These are phyloP conservation scores for Crucibulum laeve DNA, from an alignment of 768 basidiomycete species.

Conservation along the genomic window DNA sequence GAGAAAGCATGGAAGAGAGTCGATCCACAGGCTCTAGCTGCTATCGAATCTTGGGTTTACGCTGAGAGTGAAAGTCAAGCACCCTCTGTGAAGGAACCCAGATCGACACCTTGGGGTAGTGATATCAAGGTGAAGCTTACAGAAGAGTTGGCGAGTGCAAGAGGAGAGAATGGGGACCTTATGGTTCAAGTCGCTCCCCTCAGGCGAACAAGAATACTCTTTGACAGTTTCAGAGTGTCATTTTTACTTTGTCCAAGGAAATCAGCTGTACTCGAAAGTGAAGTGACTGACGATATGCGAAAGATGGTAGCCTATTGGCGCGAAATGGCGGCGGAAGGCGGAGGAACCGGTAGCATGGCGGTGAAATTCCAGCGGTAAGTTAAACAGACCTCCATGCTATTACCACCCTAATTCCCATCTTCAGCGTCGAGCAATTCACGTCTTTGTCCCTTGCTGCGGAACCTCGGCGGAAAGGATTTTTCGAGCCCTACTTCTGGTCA, in stretches of 20 bases:
- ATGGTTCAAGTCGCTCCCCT: constrained; percentile 39
- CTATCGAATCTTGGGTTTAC: constrained; percentile 68
- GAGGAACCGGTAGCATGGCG: constrained; percentile 36
- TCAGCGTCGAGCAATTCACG: constrained; percentile 76
- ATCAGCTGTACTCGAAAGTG: constrained; percentile 27
- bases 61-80: constrained; percentile 26
- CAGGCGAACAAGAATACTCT: constrained; percentile 36
- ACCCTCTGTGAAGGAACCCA: constrained; percentile 35
- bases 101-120: constrained; percentile 68
- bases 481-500: constrained; percentile 76
- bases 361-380: constrained; percentile 63
- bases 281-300: constrained; percentile 40
- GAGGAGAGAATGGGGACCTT: constrained; percentile 37
- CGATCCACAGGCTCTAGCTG: constrained; percentile 49
- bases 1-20: constrained; percentile 81
- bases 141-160: constrained; percentile 42
- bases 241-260: constrained; percentile 51
- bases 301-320: constrained; percentile 57
- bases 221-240: constrained; percentile 45
- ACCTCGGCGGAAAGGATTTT: constrained; percentile 66
- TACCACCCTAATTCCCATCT: constrained; percentile 1
- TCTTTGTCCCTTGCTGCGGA: constrained; percentile 73
- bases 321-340: constrained; percentile 34
- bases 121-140: constrained; percentile 43
- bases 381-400: constrained; percentile 4